These are phyloP conservation scores for Didymosphaeria variabile DNA, from an alignment of 2,329 filamentous ascomycete species.

Conservation along the genomic window DNA sequence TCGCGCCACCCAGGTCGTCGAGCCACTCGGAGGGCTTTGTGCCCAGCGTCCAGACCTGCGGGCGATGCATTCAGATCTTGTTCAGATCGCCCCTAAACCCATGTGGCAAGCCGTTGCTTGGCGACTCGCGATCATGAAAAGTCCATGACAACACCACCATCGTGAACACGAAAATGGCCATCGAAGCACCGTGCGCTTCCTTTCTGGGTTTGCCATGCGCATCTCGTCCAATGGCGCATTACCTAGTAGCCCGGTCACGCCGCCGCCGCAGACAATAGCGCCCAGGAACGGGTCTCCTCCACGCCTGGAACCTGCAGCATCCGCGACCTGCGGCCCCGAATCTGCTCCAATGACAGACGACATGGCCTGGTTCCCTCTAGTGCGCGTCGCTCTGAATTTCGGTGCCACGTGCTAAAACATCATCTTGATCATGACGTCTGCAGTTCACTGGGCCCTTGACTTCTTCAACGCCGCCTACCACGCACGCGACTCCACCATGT, in stretches of 20 bases:
- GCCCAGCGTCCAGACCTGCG: slow-evolving; percentile 25
- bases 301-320: slow-evolving; percentile 31
- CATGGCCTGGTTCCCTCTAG: slow-evolving; percentile 30
- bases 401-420: slow-evolving; percentile 20
- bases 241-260: slow-evolving; percentile 27
- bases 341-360: slow-evolving; percentile 31
- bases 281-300: slow-evolving; percentile 37
- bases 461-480: slow-evolving; percentile 1
- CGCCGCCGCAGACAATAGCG: slow-evolving; percentile 33
- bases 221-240: slow-evolving; percentile 34
- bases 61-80: background rate
- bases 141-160: slow-evolving; percentile 41
- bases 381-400: slow-evolving; percentile 32
- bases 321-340: slow-evolving; percentile 29
- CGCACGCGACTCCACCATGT: slow-evolving; percentile 14
- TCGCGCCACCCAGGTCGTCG: background rate
- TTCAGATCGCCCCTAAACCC: slow-evolving; percentile 24
- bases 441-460: slow-evolving; percentile 21
- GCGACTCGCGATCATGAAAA: slow-evolving; percentile 37
- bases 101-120: slow-evolving; percentile 25
- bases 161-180: slow-evolving; percentile 22
- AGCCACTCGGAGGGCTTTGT: slow-evolving; percentile 6
- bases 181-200: slow-evolving; percentile 26
- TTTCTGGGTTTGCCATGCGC: slow-evolving; percentile 30
- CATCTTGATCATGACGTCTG: slow-evolving; percentile 19